Evolutionary conservation across 2,329 filamentous ascomycete species (phyloP).

Genomic region (Basipetospora chlamydospora): DNA sequence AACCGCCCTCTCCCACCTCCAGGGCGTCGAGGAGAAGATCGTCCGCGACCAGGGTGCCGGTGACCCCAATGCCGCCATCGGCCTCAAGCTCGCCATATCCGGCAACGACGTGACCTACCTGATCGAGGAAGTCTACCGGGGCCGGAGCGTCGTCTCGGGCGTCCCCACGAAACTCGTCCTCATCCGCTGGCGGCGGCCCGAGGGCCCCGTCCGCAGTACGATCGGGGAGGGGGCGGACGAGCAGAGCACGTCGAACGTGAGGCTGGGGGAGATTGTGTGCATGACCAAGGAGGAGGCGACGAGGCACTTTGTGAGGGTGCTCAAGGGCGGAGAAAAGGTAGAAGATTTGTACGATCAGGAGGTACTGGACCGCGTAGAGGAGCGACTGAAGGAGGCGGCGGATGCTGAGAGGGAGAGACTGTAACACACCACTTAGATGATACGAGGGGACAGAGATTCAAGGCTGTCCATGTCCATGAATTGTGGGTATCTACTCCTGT

Average conservation of each 20-base stretch:
- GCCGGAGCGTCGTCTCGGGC: slow-evolving; percentile 70
- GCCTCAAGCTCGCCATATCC: slow-evolving; percentile 66
- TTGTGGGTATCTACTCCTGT: too few species aligned
- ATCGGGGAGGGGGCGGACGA: slow-evolving; percentile 53
- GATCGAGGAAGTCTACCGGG: slow-evolving; percentile 76
- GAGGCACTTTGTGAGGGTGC: slow-evolving; percentile 64
- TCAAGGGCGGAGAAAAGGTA: slow-evolving; percentile 50
- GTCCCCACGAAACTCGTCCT: slow-evolving; percentile 66
- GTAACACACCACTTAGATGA: slow-evolving; percentile 9
- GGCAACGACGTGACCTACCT: slow-evolving; percentile 74
- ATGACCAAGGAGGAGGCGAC: slow-evolving; percentile 87
- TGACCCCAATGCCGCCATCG: slow-evolving; percentile 30
- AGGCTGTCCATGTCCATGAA: too few species aligned
- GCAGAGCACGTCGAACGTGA: slow-evolving; percentile 62
- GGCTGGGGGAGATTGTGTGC: slow-evolving; percentile 60
- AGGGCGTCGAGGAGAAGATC: slow-evolving; percentile 66
- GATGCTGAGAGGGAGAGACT: slow-evolving; percentile 39
- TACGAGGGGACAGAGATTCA: background rate
- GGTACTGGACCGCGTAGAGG: slow-evolving; percentile 52
- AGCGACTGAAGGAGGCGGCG: slow-evolving; percentile 52
- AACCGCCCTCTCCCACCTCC: slow-evolving; percentile 58
- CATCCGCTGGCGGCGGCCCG: slow-evolving; percentile 64
- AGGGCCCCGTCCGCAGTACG: slow-evolving; percentile 37
- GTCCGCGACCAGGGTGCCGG: slow-evolving; percentile 30
- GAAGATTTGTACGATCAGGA: slow-evolving; percentile 62